Evolutionary conservation across 805 yeast species (phyloP), one percentile per base, ranked within the genome.

Genomic region (Candida loeiensis): DNA sequence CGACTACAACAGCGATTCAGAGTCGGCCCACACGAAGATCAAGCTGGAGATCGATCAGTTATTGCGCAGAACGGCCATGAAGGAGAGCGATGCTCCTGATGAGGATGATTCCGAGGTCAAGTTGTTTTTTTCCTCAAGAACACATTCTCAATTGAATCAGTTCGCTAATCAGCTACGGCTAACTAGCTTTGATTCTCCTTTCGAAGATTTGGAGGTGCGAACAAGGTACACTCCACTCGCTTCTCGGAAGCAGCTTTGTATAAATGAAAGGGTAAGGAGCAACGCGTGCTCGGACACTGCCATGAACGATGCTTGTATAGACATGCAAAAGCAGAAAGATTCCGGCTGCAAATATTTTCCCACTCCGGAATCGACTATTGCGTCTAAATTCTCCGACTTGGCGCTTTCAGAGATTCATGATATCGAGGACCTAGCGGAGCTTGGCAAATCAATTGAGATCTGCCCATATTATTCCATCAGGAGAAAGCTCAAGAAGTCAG

Each of bases 391-490:
- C 34, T 62, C 77, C 35, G 85, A 85, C 48, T 52, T 66, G n/a
- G 58, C 76, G 2, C 69, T 81, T 40, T 64, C 82, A 1, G 65
- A 67, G 24, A 67, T 86, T 26, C 76, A 75, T 44, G 95, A 86
- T 58, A 89, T 90, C 35, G 96, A 90, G 58, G 95, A 88, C 37
- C 61, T 89, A 25, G 79, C 72, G 2, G 48, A 53, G 0, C 52
- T 85, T 2, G 97, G 97, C 0, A 55, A 64, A 15, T 52, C 67
- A 2, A 55, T 78, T 25, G 65, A 70, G 4, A 66, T 80, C 0
- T 90, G 98, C 53, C 96, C 97, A 0, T 91, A 90, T 57, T 90
- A 90, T 53, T 80, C 88, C 0, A 66, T 80, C 0, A 66, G 95
- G 27, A 69, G 68, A 5, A 77, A 80, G 2, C 53, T 78, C 1